These are phyloP conservation scores for Dovyalis caffra DNA, from an alignment of 345 rosid genomes.

Conservation along the genomic window DNA sequence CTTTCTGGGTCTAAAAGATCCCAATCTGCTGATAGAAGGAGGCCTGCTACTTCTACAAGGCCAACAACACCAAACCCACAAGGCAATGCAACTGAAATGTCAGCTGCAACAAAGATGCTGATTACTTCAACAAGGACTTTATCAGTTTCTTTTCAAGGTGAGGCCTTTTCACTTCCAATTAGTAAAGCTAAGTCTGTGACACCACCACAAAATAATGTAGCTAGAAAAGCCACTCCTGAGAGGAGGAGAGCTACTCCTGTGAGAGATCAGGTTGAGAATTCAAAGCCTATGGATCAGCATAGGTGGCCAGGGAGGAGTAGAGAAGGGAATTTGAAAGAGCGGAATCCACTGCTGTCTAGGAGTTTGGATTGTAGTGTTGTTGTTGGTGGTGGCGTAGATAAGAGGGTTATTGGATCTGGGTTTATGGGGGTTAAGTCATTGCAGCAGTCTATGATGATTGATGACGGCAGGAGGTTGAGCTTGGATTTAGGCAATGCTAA, in stretches of 20 bases:
- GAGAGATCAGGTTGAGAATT: conserved; percentile 57
- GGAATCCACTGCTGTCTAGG: conserved; percentile 39
- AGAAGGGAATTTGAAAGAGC: conserved; percentile 38
- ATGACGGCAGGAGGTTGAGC: conserved; percentile 56
- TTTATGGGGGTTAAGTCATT: conserved; percentile 39
- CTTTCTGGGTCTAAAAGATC: conserved; percentile 58
- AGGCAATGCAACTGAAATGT: conserved; percentile 44
- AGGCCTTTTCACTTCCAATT: conserved; percentile 81
- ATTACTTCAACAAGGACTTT: conserved; percentile 86
- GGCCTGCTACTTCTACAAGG: conserved; percentile 30
- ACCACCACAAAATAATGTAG: conserved; percentile 30
- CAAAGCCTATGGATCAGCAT: conserved; percentile 52
- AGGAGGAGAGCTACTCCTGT: conserved; percentile 41
- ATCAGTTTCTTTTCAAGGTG: conserved; percentile 92
- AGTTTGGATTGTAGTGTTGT: conserved; percentile 50
- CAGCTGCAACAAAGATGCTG: conserved; percentile 66
- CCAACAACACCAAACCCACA: conserved; percentile 37
- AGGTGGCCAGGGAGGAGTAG: conserved; percentile 79
- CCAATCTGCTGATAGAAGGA: conserved; percentile 78
- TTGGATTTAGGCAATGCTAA: conserved; percentile 48
- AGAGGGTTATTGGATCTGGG: conserved; percentile 63
- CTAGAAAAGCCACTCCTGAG: conserved; percentile 55
- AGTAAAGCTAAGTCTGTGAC: conserved; percentile 66
- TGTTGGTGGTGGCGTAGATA: conserved; percentile 35
- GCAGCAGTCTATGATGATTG: conserved; percentile 55